Base-by-base conservation (phyloP, 2,329 filamentous ascomycete species). In the Catunica adiposa region DNA sequence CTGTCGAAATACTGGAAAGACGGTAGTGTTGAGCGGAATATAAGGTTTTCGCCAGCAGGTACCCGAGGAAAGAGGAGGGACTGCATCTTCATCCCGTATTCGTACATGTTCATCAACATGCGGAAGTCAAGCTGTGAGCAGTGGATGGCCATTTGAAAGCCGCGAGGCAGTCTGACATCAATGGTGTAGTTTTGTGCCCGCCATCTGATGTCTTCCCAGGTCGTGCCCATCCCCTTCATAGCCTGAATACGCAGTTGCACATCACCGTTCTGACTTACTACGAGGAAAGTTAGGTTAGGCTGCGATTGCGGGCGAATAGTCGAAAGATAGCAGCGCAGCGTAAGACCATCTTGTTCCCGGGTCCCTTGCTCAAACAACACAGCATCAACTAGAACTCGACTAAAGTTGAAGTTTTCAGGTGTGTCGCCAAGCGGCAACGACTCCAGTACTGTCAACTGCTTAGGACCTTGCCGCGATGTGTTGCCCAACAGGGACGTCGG, bases 191-290 rank as follows among this genome's bases (percentile, higher is more conserved):
- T 73, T 51, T 84, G 81, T 17, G 82, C 75, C 57, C 82, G 82
- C 89, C 89, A 95, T 44, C 79, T 76, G 3, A 94, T 78, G 64
- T 92, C 84, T 5, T 86, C 79, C 89, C 89, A 95, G 0, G 79
- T 82, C 1, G 85, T 79, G 0, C 85, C 85, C 5, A 73, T 70
- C 60, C 77, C 80, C 62, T 81, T 81, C 63, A 82, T 81, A 25
- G 76, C 73, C 62, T 86, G 83, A 14, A 96, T 80, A 50, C 77
- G 72, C 37, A 95, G 70, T 61, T 89, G 87, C 58, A 94, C 75
- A 20, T 84, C 74, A 14, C 85, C 83, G 61, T 82, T 85, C 67
- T 94, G 88, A 66, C 85, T 94, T 14, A 84, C 81, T 56, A 95
- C 75, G 3, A 86, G 73, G 53, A 89, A 81, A 53, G 82, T 80